These are phyloP conservation scores for Rosa chinensis DNA, from an alignment of 306 rosid genomes.

Conservation along the genomic window DNA sequence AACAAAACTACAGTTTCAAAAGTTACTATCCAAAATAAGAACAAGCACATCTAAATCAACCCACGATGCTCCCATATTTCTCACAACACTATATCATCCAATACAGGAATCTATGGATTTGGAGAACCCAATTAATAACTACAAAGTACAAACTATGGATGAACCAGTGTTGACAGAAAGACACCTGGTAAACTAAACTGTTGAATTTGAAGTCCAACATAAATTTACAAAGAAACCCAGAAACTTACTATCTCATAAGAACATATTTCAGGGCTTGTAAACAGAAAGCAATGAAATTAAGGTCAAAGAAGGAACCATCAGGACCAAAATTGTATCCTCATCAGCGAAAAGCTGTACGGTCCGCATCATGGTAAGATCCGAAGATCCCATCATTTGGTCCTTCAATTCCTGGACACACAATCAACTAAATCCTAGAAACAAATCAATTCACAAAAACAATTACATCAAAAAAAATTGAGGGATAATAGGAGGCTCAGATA, in stretches of 20 bases:
- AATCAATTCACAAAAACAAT: background rate
- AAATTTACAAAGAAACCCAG: background rate
- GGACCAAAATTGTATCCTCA: slow-evolving; percentile 77
- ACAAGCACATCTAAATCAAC: background rate
- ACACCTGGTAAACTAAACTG: background rate
- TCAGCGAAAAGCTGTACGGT: slow-evolving; percentile 68
- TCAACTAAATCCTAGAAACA: background rate
- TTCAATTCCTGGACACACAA: background rate
- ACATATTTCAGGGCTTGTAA: background rate
- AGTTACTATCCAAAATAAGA: background rate
- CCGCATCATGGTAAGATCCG: slow-evolving; percentile 81
- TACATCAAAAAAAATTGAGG: background rate
- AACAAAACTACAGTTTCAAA: background rate
- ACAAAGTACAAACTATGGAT: background rate
- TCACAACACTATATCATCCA: background rate
- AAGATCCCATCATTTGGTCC: slow-evolving; percentile 65
- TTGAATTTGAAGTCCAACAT: background rate
- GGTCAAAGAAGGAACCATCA: slow-evolving; percentile 59
- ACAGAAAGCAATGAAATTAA: background rate
- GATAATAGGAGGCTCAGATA: slow-evolving; percentile 12
- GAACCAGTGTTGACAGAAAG: background rate
- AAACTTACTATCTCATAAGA: background rate
- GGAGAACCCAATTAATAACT: background rate
- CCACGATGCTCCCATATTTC: background rate
- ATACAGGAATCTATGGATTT: background rate